Conservation (phyloP, 208 protist genomes). For the Leishmania martiniquensis region DNA sequence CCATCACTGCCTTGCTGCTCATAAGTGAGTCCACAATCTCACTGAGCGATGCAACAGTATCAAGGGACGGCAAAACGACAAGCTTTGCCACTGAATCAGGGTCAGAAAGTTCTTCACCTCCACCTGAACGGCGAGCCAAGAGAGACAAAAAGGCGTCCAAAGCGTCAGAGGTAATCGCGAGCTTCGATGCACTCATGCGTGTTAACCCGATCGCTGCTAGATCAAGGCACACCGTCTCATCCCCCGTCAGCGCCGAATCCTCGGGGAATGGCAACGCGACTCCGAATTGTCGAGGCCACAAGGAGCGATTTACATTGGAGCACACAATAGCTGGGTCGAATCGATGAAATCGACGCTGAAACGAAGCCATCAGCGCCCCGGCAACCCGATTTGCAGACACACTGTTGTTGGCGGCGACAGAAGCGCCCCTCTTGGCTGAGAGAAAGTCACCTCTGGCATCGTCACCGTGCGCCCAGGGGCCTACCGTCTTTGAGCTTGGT, state of each 20-base stretch:
- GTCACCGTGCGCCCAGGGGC: background rate
- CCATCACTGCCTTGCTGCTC: constrained; percentile 18
- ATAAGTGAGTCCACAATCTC: constrained; percentile 16
- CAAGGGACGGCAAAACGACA: constrained; percentile 7
- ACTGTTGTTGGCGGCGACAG: constrained; percentile 54
- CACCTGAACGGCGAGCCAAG: constrained; percentile 16
- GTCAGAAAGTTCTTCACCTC: background rate
- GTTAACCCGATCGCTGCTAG: background rate
- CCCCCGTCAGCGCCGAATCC: background rate
- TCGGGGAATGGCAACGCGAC: constrained; percentile 8
- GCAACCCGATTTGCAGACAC: constrained; percentile 40
- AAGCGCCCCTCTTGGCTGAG: constrained; percentile 28
- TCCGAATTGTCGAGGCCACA: constrained; percentile 37
- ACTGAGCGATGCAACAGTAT: constrained; percentile 9
- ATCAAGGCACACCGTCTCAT: constrained; percentile 9
- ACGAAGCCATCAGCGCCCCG: constrained; percentile 11
- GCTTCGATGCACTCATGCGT: background rate
- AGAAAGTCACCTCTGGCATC: background rate
- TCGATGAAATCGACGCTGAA: constrained; percentile 26
- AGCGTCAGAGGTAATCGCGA: constrained; percentile 20
- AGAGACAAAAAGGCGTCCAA: constrained; percentile 22
- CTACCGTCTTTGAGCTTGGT: background rate
- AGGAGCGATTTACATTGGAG: constrained; percentile 51
- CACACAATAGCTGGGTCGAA: constrained; percentile 63
- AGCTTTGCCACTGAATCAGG: constrained; percentile 9